Base-by-base conservation (phyloP, 1,284 basidiomycete species). In the Pisolithus thermaeus region DNA sequence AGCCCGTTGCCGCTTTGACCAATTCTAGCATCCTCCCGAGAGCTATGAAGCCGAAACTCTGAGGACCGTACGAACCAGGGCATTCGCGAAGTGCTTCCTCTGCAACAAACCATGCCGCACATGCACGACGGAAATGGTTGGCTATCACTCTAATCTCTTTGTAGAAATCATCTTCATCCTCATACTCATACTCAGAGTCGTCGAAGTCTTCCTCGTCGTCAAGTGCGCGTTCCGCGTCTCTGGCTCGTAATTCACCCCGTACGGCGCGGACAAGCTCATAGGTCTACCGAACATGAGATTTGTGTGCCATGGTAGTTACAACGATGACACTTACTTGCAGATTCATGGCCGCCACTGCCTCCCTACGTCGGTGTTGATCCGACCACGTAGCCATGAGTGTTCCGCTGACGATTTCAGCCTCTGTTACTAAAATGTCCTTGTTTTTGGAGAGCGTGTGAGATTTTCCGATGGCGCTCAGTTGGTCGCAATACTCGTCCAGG, bases 361-460 rank as follows among this genome's bases (percentile, higher is more conserved):
- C 70, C 42, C 63, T 58, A 45, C 74, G 57, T 44, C 65, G 66
- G 25, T 68, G 63, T 52, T 71, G 72, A 55, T 75, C 70, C 8
- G 62, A 55, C 60, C 73, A 73, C 48, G 69, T 70, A 4, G 69
- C 72, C 56, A 72, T 65, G 32, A 76, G 76, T 20, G 73, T 74
- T 22, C 74, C 74, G 25, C 71, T 74, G 7, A 75, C 61, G 1
- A 76, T 59, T 58, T 75, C 73, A 20, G 72, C 67, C 49, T 75
- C 74, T 0, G 71, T 65, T 28, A 76, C 56, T 7, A 56, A 39
- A 7, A 57, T 45, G 9, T 73, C 62, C 47, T 65, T 61, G 53
- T 63, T 63, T 56, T 65, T 67, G 3, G 64, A 67, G n/a, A 65
- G 49, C 20, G 70, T 69, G 37, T 73, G 65, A 1, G 64, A 54